Base-by-base conservation (phyloP, 2,329 filamentous ascomycete genomes). In the Clonostachys chloroleuca region DNA sequence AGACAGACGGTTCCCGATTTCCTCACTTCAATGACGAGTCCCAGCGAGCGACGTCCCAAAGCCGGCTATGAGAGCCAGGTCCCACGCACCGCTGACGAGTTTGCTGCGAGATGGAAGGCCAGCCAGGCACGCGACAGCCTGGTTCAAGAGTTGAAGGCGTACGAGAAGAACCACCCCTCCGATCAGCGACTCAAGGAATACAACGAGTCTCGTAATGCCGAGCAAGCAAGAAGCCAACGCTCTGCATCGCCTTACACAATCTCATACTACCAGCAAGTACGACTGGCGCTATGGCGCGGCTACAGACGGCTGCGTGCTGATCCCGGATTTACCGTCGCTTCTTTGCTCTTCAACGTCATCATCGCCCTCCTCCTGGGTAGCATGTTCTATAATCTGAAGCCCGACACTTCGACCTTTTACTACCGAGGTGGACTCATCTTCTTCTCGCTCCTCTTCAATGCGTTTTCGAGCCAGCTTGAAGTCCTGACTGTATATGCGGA, bases 291-390 rank as follows among this genome's bases (percentile, higher is more conserved):
- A 5, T 71, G 67, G 47, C 61, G 77, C 37, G 70, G 77, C 60
- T 80, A 33, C 81, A 82, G 8, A 73, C 85, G 69, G 86, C 85
- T 0, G 75, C 81, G 54, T 79, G 89, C 41, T 87, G 94, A 63
- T 84, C 89, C 50, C 91, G 87, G 85, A 46, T 51, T 9, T 36
- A 48, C 6, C 20, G 46, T 17, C 87, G 88, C 39, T 87, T 95
- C 64, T 54, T 76, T 87, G 50, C 87, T 90, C 65, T 89, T 90
- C 60, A 87, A 91, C 56, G 66, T 92, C 48, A 78, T 84, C 48
- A 88, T 89, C 61, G 72, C 65, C 5, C 73, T 95, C 12, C 87
- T 95, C 51, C 84, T 92, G 46, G 86, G 87, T 2, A 89, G 84
- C 3, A 73, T 94, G 16, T 94, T 94, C 67, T 89, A 90, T 56